Base-by-base conservation (phyloP, 257 asterid species). In the Coffea eugenioides region DNA sequence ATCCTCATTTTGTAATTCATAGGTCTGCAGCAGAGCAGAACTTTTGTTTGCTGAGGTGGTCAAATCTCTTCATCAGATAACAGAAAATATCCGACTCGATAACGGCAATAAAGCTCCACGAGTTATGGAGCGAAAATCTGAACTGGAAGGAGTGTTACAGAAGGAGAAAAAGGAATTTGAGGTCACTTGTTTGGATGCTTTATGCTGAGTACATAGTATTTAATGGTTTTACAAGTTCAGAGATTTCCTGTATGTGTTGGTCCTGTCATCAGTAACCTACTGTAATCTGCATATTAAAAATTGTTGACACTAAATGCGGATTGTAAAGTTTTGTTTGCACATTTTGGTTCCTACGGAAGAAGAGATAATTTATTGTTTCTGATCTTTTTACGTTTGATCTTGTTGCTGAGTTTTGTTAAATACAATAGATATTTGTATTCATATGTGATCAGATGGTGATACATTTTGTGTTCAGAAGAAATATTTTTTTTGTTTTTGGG, bases 131-230 rank as follows among this genome's bases (percentile, higher is more conserved):
- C 90, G 68, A 78, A 86, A 88, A 70, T 69, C 84, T 46, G 93
- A 87, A 79, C 85, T 93, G 83, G 88, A 88, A 75, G 72, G 73
- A 80, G 80, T 90, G 91, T 85, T 88, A 81, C 90, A 84, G 80
- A 85, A 79, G 87, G 97, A 92, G 84, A 92, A 82, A 83, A 82
- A 76, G 59, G 92, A 89, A 80, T 88, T 92, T 88, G 94, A 92
- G 97, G 98, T 93, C 75, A 73, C 71, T 59, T 69, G 67, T 69
- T 69, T 72, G 49, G 66, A 57, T 74, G 62, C 66, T 39, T 69
- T 14, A 21, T 74, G 36, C 77, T 45, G 51, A 9, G 39, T 74
- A 6, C 43, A 45, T 56, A 16, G 14, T 76, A 27, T 70, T 31
- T 51, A 13, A 31, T 20, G 9, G 52, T 9, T 80, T 67, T 21